Percentiles rank a stretch among this genome's conserved stretches.
Evolutionary conservation across 2,329 filamentous ascomycete genomes (phyloP).

Genomic region (Talaromyces sp.): DNA sequence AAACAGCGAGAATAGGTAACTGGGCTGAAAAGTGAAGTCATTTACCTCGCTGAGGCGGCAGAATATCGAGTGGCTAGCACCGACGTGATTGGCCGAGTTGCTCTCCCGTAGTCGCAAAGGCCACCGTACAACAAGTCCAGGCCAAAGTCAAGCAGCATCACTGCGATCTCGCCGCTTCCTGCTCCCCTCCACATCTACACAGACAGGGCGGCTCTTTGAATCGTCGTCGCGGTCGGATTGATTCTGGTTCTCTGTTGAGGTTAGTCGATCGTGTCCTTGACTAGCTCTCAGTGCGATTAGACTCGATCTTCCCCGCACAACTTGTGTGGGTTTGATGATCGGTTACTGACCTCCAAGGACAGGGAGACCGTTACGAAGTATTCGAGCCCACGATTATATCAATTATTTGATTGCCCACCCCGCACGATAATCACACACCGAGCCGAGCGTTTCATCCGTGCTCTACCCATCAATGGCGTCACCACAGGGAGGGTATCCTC

Average conservation of each 20-base stretch:
- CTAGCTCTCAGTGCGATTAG: slow-evolving; percentile 16
- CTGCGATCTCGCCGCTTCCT: slow-evolving; percentile 19
- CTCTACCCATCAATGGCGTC: slow-evolving; percentile 40
- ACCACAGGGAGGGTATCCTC: slow-evolving; percentile 49
- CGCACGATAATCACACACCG: not conserved
- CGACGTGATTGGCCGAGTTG: slow-evolving; percentile 28
- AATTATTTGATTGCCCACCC: not conserved
- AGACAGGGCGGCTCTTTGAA: slow-evolving; percentile 17
- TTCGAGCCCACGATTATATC: slow-evolving; percentile 11
- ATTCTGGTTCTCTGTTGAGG: not conserved
- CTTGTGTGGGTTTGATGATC: slow-evolving; percentile 12
- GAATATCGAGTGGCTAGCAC: slow-evolving; percentile 16
- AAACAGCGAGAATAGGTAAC: not conserved
- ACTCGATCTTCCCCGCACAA: slow-evolving; percentile 15
- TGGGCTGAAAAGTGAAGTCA: not conserved
- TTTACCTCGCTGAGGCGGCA: slow-evolving; percentile 17
- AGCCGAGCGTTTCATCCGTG: not conserved
- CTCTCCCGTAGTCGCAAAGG: slow-evolving; percentile 27
- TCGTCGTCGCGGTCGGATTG: slow-evolving; percentile 14
- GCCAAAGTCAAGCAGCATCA: slow-evolving; percentile 9
- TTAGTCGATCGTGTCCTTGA: not conserved
- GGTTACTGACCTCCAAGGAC: slow-evolving; percentile 19
- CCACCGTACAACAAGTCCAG: slow-evolving; percentile 31
- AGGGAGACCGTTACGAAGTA: slow-evolving; percentile 21
- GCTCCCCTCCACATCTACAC: slow-evolving; percentile 17